Base-by-base conservation (phyloP, 2,329 filamentous ascomycete genomes). In the Phaeosphaeria sp. region DNA sequence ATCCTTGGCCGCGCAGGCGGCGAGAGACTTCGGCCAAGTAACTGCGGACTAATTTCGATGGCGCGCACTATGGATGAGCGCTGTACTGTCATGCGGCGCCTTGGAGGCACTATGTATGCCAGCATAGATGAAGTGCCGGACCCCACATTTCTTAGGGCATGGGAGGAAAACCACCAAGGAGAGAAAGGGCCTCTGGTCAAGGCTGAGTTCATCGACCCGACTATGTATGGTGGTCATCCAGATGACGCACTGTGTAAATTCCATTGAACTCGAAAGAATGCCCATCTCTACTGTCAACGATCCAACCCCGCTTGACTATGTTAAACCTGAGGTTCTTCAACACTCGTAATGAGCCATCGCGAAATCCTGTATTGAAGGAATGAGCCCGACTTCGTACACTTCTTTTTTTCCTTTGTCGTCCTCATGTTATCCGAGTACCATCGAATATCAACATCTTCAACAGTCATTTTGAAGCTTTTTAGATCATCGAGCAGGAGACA, bases 1-100 rank as follows among this genome's bases (percentile, higher is more conserved):
- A 45, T 57, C 27, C 40, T 49, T 18, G 55, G 55, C 2, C 55
- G 55, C 27, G 51, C 25, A 17, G 55, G 55, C 25, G 30, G 33
- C 27, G 55, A 49, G 36, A 49, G 15, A 24, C 48, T 56, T 18
- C 30, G 53, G 43, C 48, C 48, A 30, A 18, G 7, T 4, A 27
- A 49, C 27, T 39, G 20, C 22, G 27, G 47, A n/a, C 33, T 49
- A 4, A 11, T 49, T 11, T 49, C 47, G 27, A 9, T 49, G 17
- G 47, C 47, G 9, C 30, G 47, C 22, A 49, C 47, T 39, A 39
- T 49, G 27, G 47, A 49, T 49, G 47, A 49, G 47, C 27, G 47
- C 27, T 49, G 27, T 13, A 49, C 30, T 40, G 27, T 49, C 11
- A 39, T 39, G 27, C 47, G 24, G 18, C 47, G 47, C 18, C 47